Conservation (phyloP, 2,329 filamentous ascomycete species). For the Chrysosphaeria jannelii region DNA sequence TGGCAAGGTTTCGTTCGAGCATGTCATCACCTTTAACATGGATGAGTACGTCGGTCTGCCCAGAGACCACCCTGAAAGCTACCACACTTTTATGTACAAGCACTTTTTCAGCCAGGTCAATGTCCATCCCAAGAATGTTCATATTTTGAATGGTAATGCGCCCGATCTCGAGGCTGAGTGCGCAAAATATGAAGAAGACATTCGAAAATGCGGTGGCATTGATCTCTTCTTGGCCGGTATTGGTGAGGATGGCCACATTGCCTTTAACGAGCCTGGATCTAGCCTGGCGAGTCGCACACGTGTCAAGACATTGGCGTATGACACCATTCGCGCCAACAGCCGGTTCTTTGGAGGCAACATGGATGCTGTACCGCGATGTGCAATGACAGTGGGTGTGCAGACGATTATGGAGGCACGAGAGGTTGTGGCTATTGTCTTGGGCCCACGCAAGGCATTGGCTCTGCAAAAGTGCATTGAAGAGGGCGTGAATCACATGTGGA, state of each 20-base stretch:
- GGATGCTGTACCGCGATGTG: conserved; percentile 35
- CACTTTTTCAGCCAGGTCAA: conserved; percentile 52
- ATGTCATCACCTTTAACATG: conserved; percentile 42
- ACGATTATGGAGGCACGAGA: conserved; percentile 36
- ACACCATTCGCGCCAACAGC: conserved; percentile 48
- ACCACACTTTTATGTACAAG: conserved; percentile 62
- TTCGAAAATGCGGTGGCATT: conserved; percentile 36
- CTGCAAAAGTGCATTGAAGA: conserved; percentile 45
- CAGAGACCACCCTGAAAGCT: conserved; percentile 44
- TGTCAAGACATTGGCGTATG: conserved; percentile 50
- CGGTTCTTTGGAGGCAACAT: conserved; percentile 40
- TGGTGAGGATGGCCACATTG: conserved; percentile 50
- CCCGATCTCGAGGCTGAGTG: conserved; percentile 38
- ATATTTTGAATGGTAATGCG: conserved; percentile 47
- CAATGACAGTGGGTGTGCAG: conserved; percentile 28
- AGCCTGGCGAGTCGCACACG: conserved; percentile 38
- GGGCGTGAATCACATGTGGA: conserved; percentile 57
- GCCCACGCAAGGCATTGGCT: conserved; percentile 40
- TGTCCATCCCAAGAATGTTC: conserved; percentile 34
- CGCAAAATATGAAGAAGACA: conserved; percentile 40
- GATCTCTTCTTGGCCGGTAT: conserved; percentile 53
- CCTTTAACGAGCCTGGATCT: conserved; percentile 56
- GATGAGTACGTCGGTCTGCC: conserved; percentile 52
- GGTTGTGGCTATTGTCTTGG: conserved; percentile 44
- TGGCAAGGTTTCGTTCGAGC: conserved; percentile 18